These are phyloP conservation scores for Astrothelium macrocarpum DNA, from an alignment of 495 filamentous ascomycete genomes.

Conservation along the genomic window DNA sequence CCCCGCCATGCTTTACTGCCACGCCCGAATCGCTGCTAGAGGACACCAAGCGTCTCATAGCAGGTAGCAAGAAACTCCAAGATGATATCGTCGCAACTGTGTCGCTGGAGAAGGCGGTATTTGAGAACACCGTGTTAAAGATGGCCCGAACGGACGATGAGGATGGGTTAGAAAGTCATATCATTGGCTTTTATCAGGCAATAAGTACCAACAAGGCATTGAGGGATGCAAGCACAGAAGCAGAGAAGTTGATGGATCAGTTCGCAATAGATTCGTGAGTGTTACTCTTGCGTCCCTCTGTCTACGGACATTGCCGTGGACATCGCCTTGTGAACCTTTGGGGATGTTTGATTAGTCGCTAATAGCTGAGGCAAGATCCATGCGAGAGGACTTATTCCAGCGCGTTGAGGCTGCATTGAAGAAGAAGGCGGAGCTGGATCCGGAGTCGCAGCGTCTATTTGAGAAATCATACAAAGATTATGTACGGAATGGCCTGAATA, in stretches of 20 bases:
- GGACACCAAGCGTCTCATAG: slow-evolving; percentile 67
- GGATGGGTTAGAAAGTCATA: slow-evolving; percentile 32
- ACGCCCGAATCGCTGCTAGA: slow-evolving; percentile 65
- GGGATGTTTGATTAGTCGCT: not conserved
- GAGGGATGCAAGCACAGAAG: slow-evolving; percentile 55
- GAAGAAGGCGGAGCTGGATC: slow-evolving; percentile 48
- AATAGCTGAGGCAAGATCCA: slow-evolving; percentile 24
- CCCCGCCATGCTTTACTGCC: slow-evolving; percentile 76
- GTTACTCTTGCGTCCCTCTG: not conserved
- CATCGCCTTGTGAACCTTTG: too few relatives aligned
- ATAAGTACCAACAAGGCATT: slow-evolving; percentile 33
- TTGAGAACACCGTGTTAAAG: slow-evolving; percentile 36
- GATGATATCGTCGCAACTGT: slow-evolving; percentile 66
- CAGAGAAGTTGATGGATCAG: slow-evolving; percentile 57
- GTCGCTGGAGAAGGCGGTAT: slow-evolving; percentile 43
- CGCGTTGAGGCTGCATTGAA: slow-evolving; percentile 52
- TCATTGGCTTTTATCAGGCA: slow-evolving; percentile 41
- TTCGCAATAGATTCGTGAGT: slow-evolving; percentile 49
- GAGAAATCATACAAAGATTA: slow-evolving; percentile 62
- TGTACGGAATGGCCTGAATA: slow-evolving; percentile 51
- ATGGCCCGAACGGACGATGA: slow-evolving; percentile 40
- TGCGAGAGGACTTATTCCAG: slow-evolving; percentile 59
- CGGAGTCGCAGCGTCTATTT: slow-evolving; percentile 52
- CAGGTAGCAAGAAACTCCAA: slow-evolving; percentile 55
- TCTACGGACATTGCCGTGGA: not conserved